Percentiles rank a stretch among this genome's conserved stretches.
These are phyloP conservation scores for Penicillium sclerotigenum DNA, from an alignment of 2,329 filamentous ascomycete genomes.

Conservation along the genomic window DNA sequence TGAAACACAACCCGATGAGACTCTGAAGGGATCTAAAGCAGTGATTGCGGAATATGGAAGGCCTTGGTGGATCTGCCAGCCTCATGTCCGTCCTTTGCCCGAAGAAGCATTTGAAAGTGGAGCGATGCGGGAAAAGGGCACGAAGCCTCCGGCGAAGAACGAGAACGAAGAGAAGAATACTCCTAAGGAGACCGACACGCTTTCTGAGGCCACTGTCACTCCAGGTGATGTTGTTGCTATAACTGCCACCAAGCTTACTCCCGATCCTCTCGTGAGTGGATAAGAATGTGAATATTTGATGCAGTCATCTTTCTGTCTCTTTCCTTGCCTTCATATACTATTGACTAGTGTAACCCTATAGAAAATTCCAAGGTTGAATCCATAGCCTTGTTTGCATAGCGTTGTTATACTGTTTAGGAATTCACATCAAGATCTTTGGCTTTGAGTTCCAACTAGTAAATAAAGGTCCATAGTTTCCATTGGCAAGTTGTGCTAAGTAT, in stretches of 20 bases:
- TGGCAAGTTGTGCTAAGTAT: too few species aligned
- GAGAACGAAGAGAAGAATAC: constrained; percentile 16
- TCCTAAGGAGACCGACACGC: background rate
- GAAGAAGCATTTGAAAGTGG: constrained; percentile 84
- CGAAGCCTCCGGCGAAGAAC: constrained; percentile 33
- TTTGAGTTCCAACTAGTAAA: background rate
- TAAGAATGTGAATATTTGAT: constrained; percentile 8
- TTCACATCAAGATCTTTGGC: background rate
- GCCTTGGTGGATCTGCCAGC: constrained; percentile 88
- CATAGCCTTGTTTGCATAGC: background rate
- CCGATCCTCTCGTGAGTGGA: constrained; percentile 32
- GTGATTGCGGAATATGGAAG: constrained; percentile 71
- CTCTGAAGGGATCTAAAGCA: constrained; percentile 48
- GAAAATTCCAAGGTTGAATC: background rate
- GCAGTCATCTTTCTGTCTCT: background rate
- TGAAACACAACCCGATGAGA: constrained; percentile 35
- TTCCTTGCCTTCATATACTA: background rate
- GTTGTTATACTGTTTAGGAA: background rate
- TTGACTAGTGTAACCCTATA: background rate
- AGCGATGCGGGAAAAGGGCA: constrained; percentile 70
- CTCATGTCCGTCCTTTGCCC: constrained; percentile 79
- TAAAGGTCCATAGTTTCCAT: too few species aligned
- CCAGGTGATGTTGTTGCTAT: constrained; percentile 12
- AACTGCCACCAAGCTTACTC: constrained; percentile 22
- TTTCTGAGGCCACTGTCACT: constrained; percentile 12